Evolutionary conservation across 2,329 filamentous ascomycete genomes (phyloP), one percentile per base, ranked within the genome.

Genomic region (Chaetomiaceae sp.): DNA sequence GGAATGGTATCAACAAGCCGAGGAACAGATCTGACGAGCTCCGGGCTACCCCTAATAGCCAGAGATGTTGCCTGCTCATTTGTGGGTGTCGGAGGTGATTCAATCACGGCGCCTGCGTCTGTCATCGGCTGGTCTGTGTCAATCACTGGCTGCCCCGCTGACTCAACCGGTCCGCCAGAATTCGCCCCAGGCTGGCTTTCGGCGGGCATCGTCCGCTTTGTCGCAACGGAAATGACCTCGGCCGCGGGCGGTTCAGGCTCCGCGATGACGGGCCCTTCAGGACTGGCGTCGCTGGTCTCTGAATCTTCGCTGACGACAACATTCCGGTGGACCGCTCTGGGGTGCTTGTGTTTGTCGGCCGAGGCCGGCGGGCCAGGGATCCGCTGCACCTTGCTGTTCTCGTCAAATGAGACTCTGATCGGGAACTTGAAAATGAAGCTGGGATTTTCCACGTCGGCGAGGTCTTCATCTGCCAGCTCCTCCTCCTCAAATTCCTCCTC

Each of bases 371-470:
- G 54, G 2, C 62, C 60, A 4, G 68, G 61, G 5, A 70, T 56
- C 38, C 65, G 63, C 43, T 67, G 63, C 45, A 63, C 66, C 41
- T 66, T 64, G 48, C 67, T 68, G 45, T 70, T 63, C 53, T 67
- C 59, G 46, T 71, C 67, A 30, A 71, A 59, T 59, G 73, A 42
- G 64, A 75, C 60, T 36, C 75, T 75, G 20, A 84, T 69, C 6
- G 78, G 76, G 13, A 96, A 75, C 66, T 88, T 91, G 52, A 96
- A 86, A 46, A 96, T 78, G 36, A 92, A 76, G 60, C 83, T 89
- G 61, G 52, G 48, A n/a, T 56, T 58, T 10, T 41, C 43, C 18
- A 51, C 70, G 33, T 76, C 75, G 1, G 75, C 69, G 38, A 77
- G 62, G 43, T 79, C 75, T 20, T 84, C 79, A 10, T 73, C 73